Evolutionary conservation across 2,329 filamentous ascomycete species (phyloP), one percentile per base, ranked within the genome.

Genomic region (Golovinomyces cichoracearum): DNA sequence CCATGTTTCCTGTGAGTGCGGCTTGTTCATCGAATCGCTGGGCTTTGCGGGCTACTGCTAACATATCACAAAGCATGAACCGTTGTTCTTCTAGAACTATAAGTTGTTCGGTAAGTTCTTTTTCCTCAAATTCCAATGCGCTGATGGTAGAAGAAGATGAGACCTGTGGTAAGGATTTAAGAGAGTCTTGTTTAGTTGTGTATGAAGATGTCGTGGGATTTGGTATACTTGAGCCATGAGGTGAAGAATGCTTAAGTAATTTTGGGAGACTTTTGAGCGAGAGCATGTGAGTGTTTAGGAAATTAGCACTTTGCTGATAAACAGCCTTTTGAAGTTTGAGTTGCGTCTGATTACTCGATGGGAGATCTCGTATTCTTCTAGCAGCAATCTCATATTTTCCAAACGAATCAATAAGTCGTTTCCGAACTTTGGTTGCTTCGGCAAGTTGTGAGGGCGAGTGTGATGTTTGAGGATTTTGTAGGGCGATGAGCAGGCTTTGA

Each of bases 261-360:
- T 72, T 74, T 0, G 72, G 72, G 1, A 76, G 63, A 0, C 69
- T 65, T 60, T 74, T 80, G 12, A 83, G 63, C 0, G 79, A 78
- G n/a, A 83, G 67, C 79, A 83, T 83, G 55, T 83, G 76, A 0
- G 80, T 64, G 54, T 80, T 78, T 13, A 83, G 64, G 56, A 83
- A 83, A 55, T 70, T 76, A 48, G 71, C 74, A 4, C 77, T 75
- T 63, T 81, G 76, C 53, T 76, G 70, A 52, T 81, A 77, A 23
- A 83, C 73, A 2, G 76, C 72, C 58, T 73, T 78, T 58, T 83
- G 79, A 3, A 83, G 64, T 50, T 69, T 69, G 49, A 70, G 62
- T 57, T 83, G 77, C 0, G 76, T 74, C 0, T 69, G 67, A 26
- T 71, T 79, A n/a, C 70, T 62, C 2, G 74, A 78, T 5, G 74